phyloP scores from a whole-genome alignment of 352 stramenopile genomes.

The Pythium dissotocum region DNA sequence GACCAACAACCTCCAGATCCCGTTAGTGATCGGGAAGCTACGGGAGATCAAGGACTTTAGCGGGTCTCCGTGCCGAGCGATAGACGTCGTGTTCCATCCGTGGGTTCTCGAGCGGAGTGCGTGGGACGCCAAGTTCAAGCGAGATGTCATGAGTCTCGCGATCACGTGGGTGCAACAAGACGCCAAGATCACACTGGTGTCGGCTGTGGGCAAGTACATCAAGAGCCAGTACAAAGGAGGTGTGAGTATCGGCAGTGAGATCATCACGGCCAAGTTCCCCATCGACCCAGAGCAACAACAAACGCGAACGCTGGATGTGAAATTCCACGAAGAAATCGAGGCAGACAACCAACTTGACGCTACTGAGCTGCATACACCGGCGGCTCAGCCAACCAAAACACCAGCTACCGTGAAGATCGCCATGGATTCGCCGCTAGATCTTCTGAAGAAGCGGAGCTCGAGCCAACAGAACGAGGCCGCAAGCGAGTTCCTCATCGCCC shows the following conservation, averaged over 20 bases:
- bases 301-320: constrained; percentile 22
- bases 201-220: constrained; percentile 69
- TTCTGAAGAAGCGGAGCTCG: constrained; percentile 55
- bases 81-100: constrained; percentile 81
- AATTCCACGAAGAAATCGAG: constrained; percentile 5
- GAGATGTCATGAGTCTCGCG: constrained; percentile 75
- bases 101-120: constrained; percentile 72
- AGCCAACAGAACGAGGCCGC: constrained; percentile 14
- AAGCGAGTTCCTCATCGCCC: constrained; percentile 23
- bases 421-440: constrained; percentile 49
- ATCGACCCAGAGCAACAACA: constrained; percentile 44
- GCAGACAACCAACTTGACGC: constrained; percentile 17
- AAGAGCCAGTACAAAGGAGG: constrained; percentile 86
- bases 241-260: constrained; percentile 49
- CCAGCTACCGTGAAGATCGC: constrained; percentile 14
- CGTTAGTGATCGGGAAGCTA: constrained; percentile 65
- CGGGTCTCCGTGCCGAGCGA: constrained; percentile 42
- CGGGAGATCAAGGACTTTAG: constrained; percentile 50
- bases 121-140: constrained; percentile 84
- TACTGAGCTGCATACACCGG: not conserved
- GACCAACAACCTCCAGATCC: constrained; percentile 77
- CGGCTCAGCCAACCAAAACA: not conserved
- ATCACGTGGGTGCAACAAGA: constrained; percentile 81
- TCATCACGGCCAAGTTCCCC: constrained; percentile 79
- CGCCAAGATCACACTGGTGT: constrained; percentile 33